These are phyloP conservation scores for Edaphochlamys debaryana DNA, from an alignment of 139 green algal genomes.

Conservation along the genomic window DNA sequence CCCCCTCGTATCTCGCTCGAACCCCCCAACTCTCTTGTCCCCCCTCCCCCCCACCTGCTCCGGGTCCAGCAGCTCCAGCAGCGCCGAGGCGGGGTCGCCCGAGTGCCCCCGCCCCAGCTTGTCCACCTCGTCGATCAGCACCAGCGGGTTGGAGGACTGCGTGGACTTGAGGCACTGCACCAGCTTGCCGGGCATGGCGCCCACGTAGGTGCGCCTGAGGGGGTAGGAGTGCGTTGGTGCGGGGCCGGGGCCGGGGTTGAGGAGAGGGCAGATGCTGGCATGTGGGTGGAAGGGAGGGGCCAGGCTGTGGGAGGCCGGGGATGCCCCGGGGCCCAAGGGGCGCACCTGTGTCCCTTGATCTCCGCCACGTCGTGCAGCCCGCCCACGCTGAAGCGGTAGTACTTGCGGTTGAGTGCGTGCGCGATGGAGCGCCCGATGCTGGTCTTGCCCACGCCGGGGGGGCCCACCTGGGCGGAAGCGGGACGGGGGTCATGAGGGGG, in stretches of 20 bases:
- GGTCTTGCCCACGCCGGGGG: conserved; percentile 96
- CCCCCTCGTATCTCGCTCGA: no score
- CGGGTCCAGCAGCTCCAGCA: conserved; percentile 98
- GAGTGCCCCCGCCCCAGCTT: conserved; percentile 62
- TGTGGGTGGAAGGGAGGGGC: no score
- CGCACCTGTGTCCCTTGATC: conserved; percentile 91
- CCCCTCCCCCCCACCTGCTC: no score
- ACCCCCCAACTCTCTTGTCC: no score
- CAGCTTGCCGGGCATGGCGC: conserved; percentile 98
- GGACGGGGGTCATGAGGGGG: no score
- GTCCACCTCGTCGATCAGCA: conserved; percentile 97
- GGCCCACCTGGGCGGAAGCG: conserved; percentile 58
- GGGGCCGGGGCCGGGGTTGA: background rate
- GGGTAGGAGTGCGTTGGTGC: background rate
- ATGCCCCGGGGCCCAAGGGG: no score
- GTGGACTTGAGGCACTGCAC: conserved; percentile 97
- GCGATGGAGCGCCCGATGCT: conserved; percentile 91
- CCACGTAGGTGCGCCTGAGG: conserved; percentile 96
- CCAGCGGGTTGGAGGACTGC: conserved; percentile 85
- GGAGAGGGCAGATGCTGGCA: background rate
- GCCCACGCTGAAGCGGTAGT: conserved; percentile 94
- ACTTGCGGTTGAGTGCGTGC: conserved; percentile 82
- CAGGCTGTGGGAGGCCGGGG: no score
- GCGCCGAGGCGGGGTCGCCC: conserved; percentile 93
- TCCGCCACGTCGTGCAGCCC: conserved; percentile 95